These are phyloP conservation scores for Plectranthus barbatus DNA, from an alignment of 257 asterid species.

Conservation along the genomic window DNA sequence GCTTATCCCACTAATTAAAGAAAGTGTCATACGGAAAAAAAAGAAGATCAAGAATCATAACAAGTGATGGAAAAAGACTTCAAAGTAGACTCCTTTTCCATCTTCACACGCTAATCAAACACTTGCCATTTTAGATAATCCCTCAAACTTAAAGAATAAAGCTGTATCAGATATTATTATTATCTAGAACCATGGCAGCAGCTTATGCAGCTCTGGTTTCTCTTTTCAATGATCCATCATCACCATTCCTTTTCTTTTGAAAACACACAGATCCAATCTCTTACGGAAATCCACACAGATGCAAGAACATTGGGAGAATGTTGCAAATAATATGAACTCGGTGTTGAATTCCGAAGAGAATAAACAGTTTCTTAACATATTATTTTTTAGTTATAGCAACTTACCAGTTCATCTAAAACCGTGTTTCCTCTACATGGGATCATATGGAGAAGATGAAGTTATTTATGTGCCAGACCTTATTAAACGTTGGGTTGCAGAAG, in stretches of 20 bases:
- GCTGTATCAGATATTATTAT: too few relatives aligned
- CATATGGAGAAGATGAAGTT: neutral
- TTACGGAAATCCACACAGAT: neutral
- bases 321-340: neutral
- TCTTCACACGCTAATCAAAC: too few relatives aligned
- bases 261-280: neutral
- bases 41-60: too few relatives aligned
- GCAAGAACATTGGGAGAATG: neutral
- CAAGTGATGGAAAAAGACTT: too few relatives aligned
- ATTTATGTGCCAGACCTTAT: neutral
- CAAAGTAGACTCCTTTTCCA: too few relatives aligned
- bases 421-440: neutral
- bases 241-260: neutral
- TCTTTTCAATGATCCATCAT: neutral
- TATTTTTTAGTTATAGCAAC: neutral
- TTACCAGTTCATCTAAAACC: neutral
- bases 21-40: too few relatives aligned
- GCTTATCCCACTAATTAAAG: too few relatives aligned
- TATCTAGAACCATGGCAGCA: neutral
- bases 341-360: neutral
- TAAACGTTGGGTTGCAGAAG: neutral
- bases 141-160: too few relatives aligned
- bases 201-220: neutral
- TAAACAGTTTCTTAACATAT: neutral
- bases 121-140: too few relatives aligned